These are phyloP conservation scores for Epichloe aotearoae DNA, from an alignment of 2,329 filamentous ascomycete genomes.

Conservation along the genomic window DNA sequence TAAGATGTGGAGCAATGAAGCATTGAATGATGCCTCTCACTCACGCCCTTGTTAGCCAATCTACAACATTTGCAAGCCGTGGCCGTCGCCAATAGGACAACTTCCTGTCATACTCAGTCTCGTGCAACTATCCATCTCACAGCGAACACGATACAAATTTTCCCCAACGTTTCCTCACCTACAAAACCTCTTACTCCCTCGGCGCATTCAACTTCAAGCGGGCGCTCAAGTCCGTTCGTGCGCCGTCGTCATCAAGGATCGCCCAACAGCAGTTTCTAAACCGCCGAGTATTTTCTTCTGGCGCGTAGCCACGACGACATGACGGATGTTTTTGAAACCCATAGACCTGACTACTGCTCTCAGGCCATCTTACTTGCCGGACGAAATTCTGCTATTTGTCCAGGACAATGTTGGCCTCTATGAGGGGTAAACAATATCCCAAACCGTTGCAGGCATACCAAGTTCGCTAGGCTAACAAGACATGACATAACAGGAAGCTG, in stretches of 20 bases:
- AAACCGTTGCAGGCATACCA: background rate
- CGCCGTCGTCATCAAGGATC: background rate
- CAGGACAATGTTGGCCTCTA: conserved; percentile 96
- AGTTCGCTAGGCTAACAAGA: conserved; percentile 1
- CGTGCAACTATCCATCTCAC: too few species aligned
- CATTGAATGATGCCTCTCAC: too few species aligned
- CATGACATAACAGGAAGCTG: conserved; percentile 55
- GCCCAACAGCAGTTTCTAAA: background rate
- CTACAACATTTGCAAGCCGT: background rate
- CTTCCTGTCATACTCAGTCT: too few species aligned
- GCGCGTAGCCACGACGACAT: conserved; percentile 23
- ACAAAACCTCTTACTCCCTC: too few species aligned
- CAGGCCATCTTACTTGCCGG: conserved; percentile 79
- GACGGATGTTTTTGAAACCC: conserved; percentile 93
- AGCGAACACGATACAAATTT: too few species aligned
- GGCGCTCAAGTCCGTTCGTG: background rate
- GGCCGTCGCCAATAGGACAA: background rate
- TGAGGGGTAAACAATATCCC: conserved; percentile 61
- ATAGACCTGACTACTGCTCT: conserved; percentile 93
- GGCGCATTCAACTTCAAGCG: background rate
- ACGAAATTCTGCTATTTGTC: conserved; percentile 91
- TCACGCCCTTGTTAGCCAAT: background rate
- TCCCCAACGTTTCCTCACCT: background rate
- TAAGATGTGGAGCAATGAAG: too few species aligned
- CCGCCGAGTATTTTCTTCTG: background rate